Percentiles rank a stretch among this genome's conserved stretches.
Conservation (phyloP, 1,284 basidiomycete genomes). For the Sanghuangporus weigelae region DNA sequence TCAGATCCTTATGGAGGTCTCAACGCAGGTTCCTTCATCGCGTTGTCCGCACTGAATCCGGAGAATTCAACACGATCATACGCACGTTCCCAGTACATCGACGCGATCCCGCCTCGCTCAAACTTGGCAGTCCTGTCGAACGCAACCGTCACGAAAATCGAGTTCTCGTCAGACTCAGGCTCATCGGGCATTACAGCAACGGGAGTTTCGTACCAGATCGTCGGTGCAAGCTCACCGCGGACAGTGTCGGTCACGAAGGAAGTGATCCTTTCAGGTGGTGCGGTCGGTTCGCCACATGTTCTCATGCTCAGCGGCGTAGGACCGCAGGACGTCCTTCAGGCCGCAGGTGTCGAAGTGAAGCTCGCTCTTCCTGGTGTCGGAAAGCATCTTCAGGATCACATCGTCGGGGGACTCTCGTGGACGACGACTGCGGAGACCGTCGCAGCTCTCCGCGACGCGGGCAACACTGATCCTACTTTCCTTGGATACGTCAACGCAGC, state of each 20-base stretch:
- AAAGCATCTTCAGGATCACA: conserved; percentile 70
- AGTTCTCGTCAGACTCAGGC: conserved; percentile 42
- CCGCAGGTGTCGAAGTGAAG: conserved; percentile 42
- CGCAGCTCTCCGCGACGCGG: conserved; percentile 33
- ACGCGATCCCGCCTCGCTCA: conserved; percentile 47
- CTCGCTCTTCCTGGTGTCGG: conserved; percentile 69
- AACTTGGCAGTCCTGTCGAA: conserved; percentile 62
- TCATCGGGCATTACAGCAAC: conserved; percentile 43
- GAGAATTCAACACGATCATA: conserved; percentile 64
- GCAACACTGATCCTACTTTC: conserved; percentile 34
- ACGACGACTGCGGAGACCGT: conserved; percentile 43
- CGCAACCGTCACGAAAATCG: conserved; percentile 53
- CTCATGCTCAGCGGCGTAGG: conserved; percentile 72
- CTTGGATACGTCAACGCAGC: conserved; percentile 65
- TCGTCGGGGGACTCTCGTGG: conserved; percentile 47
- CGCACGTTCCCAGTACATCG: conserved; percentile 65
- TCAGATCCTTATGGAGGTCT: conserved; percentile 45
- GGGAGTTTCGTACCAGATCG: conserved; percentile 49
- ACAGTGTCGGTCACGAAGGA: conserved; percentile 37
- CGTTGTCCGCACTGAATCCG: conserved; percentile 61
- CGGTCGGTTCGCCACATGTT: conserved; percentile 61
- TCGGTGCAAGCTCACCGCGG: conserved; percentile 29
- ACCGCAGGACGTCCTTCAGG: conserved; percentile 47
- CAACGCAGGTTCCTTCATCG: conserved; percentile 49
- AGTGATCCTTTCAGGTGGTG: conserved; percentile 35